A percentile compares a stretch with the other conserved stretches of the same genome.
phyloP scores from a whole-genome alignment of 176 grass and related monocot species.

The Triticum dicoccoides region DNA sequence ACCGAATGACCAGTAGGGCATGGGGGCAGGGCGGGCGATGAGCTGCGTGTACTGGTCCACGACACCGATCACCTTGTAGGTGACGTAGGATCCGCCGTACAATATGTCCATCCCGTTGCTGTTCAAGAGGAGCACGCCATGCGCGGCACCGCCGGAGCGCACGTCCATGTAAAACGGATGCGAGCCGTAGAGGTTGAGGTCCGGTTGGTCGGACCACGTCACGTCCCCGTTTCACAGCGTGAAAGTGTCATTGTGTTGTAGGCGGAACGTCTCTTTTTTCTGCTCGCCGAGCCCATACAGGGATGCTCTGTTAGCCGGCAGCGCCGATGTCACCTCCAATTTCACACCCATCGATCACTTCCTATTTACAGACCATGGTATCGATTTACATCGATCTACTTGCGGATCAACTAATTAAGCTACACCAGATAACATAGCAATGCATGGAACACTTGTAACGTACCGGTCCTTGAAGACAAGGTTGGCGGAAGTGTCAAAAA shows the following conservation, averaged over 20 bases:
- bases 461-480: constrained; percentile 74
- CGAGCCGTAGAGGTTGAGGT: constrained; percentile 83
- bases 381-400: neutral
- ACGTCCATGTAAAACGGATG: constrained; percentile 96
- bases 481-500: constrained; percentile 42
- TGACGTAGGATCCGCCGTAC: constrained; percentile 63
- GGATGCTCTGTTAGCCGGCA: constrained; percentile 41
- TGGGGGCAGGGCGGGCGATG: constrained; percentile 62
- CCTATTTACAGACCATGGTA: too few relatives aligned
- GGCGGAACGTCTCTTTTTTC: constrained; percentile 64
- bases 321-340: constrained; percentile 54
- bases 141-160: constrained; percentile 36
- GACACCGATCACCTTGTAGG: constrained; percentile 90
- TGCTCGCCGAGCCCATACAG: constrained; percentile 90
- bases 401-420: neutral
- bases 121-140: constrained; percentile 84
- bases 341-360: neutral
- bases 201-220: neutral
- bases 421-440: neutral
- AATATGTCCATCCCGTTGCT: constrained; percentile 91
- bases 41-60: constrained; percentile 88
- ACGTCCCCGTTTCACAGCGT: constrained; percentile 86
- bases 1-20: constrained; percentile 92
- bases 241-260: constrained; percentile 56
- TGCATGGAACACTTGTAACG: neutral